Conservation (phyloP, 495 filamentous ascomycete species). For the Aspergillus diversus region DNA sequence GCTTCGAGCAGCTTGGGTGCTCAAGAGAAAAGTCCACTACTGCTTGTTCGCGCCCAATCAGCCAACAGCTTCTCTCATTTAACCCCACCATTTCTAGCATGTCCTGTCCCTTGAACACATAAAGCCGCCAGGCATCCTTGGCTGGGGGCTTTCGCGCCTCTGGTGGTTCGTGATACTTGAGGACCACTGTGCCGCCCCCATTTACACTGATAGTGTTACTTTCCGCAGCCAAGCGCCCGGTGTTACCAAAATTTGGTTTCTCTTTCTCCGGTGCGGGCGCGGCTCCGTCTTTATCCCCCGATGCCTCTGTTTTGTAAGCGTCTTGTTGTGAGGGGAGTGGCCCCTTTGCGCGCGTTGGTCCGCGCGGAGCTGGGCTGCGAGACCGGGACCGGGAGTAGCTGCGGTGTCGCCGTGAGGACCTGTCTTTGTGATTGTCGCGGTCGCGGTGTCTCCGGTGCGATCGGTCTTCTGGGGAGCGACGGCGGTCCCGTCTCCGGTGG, state of each 20-base stretch:
- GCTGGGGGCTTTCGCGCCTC: conserved; percentile 87
- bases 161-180: conserved; percentile 95
- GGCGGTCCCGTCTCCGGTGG: conserved; percentile 7
- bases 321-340: conserved; percentile 73
- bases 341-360: conserved; percentile 46
- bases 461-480: background rate
- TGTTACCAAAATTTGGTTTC: conserved; percentile 82
- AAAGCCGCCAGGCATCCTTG: conserved; percentile 82
- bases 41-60: conserved; percentile 76
- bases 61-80: conserved; percentile 78
- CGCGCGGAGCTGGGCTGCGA: conserved; percentile 32
- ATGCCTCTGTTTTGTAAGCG: conserved; percentile 62
- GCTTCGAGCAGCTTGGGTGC: conserved; percentile 89
- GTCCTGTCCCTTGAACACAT: conserved; percentile 86
- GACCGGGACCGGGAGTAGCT: conserved; percentile 39
- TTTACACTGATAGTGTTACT: conserved; percentile 81
- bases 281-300: conserved; percentile 37
- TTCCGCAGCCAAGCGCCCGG: conserved; percentile 82
- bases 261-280: conserved; percentile 64
- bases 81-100: conserved; percentile 81
- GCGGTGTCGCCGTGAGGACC: conserved; percentile 33
- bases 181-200: conserved; percentile 62
- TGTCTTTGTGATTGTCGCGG: conserved; percentile 32
- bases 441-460: conserved; percentile 31
- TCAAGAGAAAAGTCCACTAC: conserved; percentile 85